Conservation (phyloP, 495 filamentous ascomycete species). For the Choiromyces venosus region DNA sequence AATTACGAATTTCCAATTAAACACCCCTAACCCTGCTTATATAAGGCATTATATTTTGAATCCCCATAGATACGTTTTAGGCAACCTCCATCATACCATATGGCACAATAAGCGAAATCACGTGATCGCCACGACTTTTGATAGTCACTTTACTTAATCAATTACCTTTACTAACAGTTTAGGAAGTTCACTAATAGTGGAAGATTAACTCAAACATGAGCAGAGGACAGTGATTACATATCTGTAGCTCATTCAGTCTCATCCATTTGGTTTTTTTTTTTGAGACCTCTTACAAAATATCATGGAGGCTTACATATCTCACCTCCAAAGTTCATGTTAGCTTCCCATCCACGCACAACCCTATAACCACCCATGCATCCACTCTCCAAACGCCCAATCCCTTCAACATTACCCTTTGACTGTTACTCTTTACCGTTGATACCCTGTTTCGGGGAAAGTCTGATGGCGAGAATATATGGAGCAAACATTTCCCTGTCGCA, state of each 20-base stretch:
- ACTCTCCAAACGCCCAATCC: neutral
- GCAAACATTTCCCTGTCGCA: neutral
- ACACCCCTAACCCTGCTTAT: too few species aligned
- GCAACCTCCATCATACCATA: too few species aligned
- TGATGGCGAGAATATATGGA: neutral
- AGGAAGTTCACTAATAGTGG: too few species aligned
- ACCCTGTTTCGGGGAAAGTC: neutral
- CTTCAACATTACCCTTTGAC: too few species aligned
- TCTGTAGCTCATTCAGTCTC: neutral
- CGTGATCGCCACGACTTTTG: too few species aligned
- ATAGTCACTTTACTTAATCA: too few species aligned
- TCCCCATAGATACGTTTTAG: too few species aligned
- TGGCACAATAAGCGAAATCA: too few species aligned
- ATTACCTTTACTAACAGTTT: too few species aligned
- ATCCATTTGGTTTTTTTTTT: neutral
- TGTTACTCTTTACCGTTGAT: neutral
- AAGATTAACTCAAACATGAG: too few species aligned
- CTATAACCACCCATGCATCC: neutral
- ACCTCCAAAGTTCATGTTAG: neutral
- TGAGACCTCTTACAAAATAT: neutral
- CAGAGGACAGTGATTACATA: neutral
- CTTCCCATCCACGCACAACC: neutral
- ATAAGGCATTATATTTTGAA: too few species aligned
- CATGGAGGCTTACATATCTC: neutral
- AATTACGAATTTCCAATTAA: too few species aligned